These are phyloP conservation scores for Rutidosis leptorrhynchoides DNA, from an alignment of 129 eudicot genomes.

Conservation along the genomic window DNA sequence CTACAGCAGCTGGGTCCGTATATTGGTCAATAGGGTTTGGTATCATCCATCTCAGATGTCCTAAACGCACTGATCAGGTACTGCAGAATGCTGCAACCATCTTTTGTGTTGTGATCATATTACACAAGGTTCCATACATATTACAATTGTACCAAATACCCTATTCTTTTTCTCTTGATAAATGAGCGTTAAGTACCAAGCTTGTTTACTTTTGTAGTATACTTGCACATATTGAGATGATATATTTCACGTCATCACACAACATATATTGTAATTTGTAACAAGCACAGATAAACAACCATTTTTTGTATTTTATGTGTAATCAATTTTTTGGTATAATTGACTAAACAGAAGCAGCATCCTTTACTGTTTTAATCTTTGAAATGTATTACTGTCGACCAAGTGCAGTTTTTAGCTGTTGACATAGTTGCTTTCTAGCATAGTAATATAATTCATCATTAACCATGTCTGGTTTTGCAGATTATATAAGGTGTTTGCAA, in stretches of 20 bases:
- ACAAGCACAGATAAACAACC: slow-evolving; percentile 9
- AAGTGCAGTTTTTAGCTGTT: background rate
- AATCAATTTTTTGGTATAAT: background rate
- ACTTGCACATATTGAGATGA: slow-evolving; percentile 26
- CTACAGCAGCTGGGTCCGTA: background rate
- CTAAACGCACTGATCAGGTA: slow-evolving; percentile 2
- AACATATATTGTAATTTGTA: slow-evolving; percentile 23
- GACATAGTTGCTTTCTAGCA: background rate
- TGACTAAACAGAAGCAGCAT: background rate
- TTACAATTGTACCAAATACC: background rate
- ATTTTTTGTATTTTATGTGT: background rate
- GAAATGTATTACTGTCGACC: background rate
- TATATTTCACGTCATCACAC: background rate
- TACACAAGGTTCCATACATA: slow-evolving; percentile 14
- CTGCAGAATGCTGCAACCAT: slow-evolving; percentile 16
- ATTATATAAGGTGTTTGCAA: background rate
- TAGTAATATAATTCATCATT: background rate
- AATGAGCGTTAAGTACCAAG: slow-evolving; percentile 13
- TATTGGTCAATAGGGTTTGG: background rate
- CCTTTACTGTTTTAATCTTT: background rate
- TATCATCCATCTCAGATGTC: background rate
- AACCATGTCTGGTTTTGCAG: background rate
- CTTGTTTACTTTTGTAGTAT: slow-evolving; percentile 26
- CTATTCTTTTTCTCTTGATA: slow-evolving; percentile 3
- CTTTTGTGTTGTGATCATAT: background rate